A percentile compares a stretch with the other conserved stretches of the same genome.
Evolutionary conservation across 306 rosid species (phyloP).

Genomic region (Ormosia emarginata): DNA sequence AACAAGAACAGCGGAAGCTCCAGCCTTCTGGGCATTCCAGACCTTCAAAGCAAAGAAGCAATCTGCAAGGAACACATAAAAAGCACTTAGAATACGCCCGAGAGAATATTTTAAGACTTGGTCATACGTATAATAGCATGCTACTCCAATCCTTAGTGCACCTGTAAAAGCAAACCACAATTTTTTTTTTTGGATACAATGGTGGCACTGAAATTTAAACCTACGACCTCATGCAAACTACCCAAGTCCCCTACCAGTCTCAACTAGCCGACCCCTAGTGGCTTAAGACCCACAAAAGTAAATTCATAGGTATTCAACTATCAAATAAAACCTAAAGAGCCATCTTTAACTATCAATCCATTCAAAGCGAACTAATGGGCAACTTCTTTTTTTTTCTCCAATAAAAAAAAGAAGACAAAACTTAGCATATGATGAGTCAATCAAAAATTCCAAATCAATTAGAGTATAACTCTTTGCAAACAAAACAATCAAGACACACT

Average conservation of each 20-base stretch:
- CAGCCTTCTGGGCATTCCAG: slow-evolving; percentile 99
- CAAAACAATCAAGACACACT: neutral
- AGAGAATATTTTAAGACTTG: neutral
- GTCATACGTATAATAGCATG: neutral
- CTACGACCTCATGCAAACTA: too few relatives aligned
- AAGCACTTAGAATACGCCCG: neutral
- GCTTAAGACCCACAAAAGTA: neutral
- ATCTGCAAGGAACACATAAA: slow-evolving; percentile 49
- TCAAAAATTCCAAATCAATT: neutral
- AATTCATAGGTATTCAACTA: neutral
- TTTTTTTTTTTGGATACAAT: too few relatives aligned
- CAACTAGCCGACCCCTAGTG: too few relatives aligned
- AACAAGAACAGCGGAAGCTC: slow-evolving; percentile 98
- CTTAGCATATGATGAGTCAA: neutral
- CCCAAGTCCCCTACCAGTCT: too few relatives aligned
- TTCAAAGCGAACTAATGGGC: neutral
- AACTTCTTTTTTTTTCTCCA: neutral
- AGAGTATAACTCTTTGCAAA: neutral
- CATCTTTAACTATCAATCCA: neutral
- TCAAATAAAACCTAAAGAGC: neutral
- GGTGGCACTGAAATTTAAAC: too few relatives aligned
- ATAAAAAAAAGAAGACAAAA: neutral
- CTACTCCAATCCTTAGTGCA: neutral
- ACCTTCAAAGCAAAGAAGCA: slow-evolving; percentile 98
- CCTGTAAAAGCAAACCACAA: neutral